phyloP scores from a whole-genome alignment of 768 basidiomycete species.

The Lanmaoa rubissima region DNA sequence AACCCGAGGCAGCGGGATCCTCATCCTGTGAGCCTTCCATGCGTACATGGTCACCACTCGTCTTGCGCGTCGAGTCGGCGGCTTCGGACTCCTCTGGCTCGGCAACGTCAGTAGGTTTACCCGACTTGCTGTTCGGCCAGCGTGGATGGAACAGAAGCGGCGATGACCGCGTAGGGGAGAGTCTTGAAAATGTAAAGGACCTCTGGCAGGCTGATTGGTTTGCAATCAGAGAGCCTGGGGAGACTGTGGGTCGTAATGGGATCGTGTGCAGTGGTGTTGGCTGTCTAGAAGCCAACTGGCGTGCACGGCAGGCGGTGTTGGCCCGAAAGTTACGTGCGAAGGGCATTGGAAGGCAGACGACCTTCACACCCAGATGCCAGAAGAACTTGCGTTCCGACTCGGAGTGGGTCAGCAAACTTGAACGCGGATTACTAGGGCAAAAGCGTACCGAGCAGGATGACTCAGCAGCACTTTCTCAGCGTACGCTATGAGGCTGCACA shows the following conservation, averaged over 20 bases:
- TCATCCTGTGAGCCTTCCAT: conserved; percentile 33
- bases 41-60: conserved; percentile 16
- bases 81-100: conserved; percentile 26
- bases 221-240: conserved; percentile 3
- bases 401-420: neutral
- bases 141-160: conserved; percentile 35
- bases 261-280: conserved; percentile 11
- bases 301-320: conserved; percentile 7
- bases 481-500: too few relatives aligned
- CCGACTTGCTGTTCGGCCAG: conserved; percentile 38
- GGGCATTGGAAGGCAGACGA: conserved; percentile 22
- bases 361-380: conserved; percentile 15
- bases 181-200: conserved; percentile 26
- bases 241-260: conserved; percentile 6
- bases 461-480: conserved; percentile 11
- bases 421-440: neutral
- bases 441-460: conserved; percentile 9
- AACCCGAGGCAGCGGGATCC: conserved; percentile 23
- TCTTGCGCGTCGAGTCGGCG: conserved; percentile 20
- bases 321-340: conserved; percentile 22
- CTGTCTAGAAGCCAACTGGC: conserved; percentile 11
- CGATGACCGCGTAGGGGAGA: conserved; percentile 30
- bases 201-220: conserved; percentile 17
- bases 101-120: conserved; percentile 22
- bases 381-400: neutral